A percentile compares a stretch with the other conserved stretches of the same genome.
phyloP scores from a whole-genome alignment of 2,329 filamentous ascomycete species.

The Fusarium nygamai region DNA sequence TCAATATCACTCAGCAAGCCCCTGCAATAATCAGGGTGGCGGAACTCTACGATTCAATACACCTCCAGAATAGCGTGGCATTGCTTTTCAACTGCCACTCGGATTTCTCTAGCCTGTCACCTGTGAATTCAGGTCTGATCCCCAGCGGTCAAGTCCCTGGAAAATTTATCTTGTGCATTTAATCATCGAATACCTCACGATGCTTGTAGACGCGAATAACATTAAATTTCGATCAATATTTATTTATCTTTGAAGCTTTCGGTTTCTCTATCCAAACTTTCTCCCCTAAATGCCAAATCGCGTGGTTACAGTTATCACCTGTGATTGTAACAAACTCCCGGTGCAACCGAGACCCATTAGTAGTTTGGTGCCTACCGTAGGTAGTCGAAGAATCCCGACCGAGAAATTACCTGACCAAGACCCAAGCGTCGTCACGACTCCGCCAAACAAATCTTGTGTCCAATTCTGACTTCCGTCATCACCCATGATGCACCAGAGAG shows the following conservation, averaged over 20 bases:
- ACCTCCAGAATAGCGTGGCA: constrained; percentile 17
- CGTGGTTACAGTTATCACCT: not conserved
- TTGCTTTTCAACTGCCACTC: not conserved
- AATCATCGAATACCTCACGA: constrained; percentile 2
- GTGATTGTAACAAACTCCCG: constrained; percentile 1
- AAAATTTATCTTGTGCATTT: not conserved
- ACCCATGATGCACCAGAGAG: not conserved
- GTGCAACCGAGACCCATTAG: constrained; percentile 8
- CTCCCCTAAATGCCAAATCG: not conserved
- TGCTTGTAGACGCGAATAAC: not conserved
- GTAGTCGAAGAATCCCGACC: not conserved
- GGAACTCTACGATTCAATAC: constrained; percentile 28
- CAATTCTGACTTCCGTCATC: constrained; percentile 13
- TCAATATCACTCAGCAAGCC: constrained; percentile 18
- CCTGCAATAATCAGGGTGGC: constrained; percentile 29
- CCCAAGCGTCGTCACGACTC: constrained; percentile 16
- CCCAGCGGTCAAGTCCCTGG: not conserved
- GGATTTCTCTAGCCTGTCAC: not conserved
- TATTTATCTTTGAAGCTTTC: not conserved
- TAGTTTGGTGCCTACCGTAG: not conserved
- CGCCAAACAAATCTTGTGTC: constrained; percentile 10
- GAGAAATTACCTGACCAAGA: not conserved
- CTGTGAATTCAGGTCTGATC: not conserved
- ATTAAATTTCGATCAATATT: not conserved
- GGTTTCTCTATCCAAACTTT: not conserved